Percentiles rank a stretch among this genome's conserved stretches.
Evolutionary conservation across 257 asterid genomes (phyloP).

Genomic region (Oldenlandia corymbosa): DNA sequence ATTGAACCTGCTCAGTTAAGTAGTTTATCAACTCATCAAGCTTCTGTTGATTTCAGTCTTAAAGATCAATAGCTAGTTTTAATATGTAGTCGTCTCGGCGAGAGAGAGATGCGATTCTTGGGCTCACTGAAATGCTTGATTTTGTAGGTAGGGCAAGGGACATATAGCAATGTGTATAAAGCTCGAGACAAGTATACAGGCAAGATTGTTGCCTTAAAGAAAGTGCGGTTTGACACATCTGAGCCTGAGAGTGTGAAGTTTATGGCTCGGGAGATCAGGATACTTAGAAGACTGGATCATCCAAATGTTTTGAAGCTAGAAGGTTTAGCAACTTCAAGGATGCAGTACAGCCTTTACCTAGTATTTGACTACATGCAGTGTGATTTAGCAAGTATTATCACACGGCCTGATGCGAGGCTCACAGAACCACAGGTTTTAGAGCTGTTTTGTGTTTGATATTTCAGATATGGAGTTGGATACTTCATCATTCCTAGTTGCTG

Average conservation of each 20-base stretch:
- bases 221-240: slow-evolving; percentile 74
- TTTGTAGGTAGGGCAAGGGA: slow-evolving; percentile 65
- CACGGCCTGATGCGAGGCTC: slow-evolving; percentile 53
- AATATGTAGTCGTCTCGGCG: background rate
- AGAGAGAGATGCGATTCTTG: background rate
- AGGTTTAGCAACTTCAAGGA: slow-evolving; percentile 87
- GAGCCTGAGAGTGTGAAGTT: slow-evolving; percentile 84
- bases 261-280: slow-evolving; percentile 81
- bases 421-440: slow-evolving; percentile 63
- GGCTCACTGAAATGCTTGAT: background rate
- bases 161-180: slow-evolving; percentile 79
- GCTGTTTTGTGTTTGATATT: background rate
- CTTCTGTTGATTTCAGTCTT: background rate
- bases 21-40: background rate
- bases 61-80: background rate
- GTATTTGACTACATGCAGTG: slow-evolving; percentile 67
- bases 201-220: slow-evolving; percentile 68
- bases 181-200: slow-evolving; percentile 62
- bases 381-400: slow-evolving; percentile 52
- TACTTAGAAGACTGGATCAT: slow-evolving; percentile 61
- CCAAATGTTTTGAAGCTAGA: slow-evolving; percentile 70
- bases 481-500: background rate
- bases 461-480: background rate
- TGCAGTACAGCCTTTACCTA: slow-evolving; percentile 78
- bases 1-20: background rate